phyloP scores from a whole-genome alignment of 2,329 filamentous ascomycete species.

The Penicillium sp. region DNA sequence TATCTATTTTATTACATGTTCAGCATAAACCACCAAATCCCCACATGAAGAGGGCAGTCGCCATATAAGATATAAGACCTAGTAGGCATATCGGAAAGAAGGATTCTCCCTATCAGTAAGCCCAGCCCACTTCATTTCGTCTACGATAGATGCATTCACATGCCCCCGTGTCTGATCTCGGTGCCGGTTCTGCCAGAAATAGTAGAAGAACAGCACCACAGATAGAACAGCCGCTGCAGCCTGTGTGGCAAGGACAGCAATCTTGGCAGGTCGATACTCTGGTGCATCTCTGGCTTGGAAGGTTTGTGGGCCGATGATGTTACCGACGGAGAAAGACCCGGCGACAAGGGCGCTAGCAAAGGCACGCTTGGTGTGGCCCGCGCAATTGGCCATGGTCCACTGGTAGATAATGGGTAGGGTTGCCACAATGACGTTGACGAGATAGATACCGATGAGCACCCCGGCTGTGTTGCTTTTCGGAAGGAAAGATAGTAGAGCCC shows the following conservation, averaged over 20 bases:
- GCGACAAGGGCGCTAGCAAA: conserved; percentile 45
- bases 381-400: conserved; percentile 47
- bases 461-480: conserved; percentile 39
- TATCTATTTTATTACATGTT: too few relatives aligned
- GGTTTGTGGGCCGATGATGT: conserved; percentile 46
- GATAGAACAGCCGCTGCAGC: conserved; percentile 28
- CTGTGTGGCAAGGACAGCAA: conserved; percentile 39
- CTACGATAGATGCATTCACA: conserved; percentile 15
- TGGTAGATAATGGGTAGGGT: conserved; percentile 44
- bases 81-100: conserved; percentile 35
- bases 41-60: not conserved
- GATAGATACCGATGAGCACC: conserved; percentile 43
- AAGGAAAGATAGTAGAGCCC: conserved; percentile 35
- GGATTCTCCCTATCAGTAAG: conserved; percentile 34
- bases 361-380: conserved; percentile 49
- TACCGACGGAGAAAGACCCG: conserved; percentile 43
- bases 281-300: conserved; percentile 44
- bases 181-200: conserved; percentile 30
- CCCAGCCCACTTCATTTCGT: conserved; percentile 30
- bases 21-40: not conserved
- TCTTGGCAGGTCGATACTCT: conserved; percentile 40
- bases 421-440: conserved; percentile 44
- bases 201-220: conserved; percentile 27
- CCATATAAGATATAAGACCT: conserved; percentile 5
- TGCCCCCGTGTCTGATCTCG: conserved; percentile 16